phyloP scores from a whole-genome alignment of 768 basidiomycete genomes.

The Albatrellus ellisii region DNA sequence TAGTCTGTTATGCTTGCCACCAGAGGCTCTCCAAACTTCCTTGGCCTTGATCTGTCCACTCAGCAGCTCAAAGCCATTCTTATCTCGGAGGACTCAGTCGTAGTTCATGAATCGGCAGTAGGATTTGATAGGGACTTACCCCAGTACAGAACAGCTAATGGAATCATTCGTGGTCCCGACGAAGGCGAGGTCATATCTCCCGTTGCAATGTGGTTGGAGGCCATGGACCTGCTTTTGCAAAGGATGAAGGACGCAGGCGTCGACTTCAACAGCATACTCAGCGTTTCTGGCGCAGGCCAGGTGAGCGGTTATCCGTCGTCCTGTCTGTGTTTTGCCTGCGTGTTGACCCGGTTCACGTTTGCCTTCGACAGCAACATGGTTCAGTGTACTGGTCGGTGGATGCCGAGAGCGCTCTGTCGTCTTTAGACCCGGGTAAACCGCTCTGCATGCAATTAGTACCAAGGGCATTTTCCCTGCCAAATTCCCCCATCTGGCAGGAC shows the following conservation, averaged over 20 bases:
- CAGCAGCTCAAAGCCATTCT: conserved; percentile 75
- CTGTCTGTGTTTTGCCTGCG: neutral
- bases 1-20: too few species aligned
- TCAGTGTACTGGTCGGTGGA: conserved; percentile 69
- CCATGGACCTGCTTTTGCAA: conserved; percentile 64
- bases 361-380: conserved; percentile 56
- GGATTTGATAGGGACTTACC: conserved; percentile 76
- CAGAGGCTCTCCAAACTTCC: too few species aligned
- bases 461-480: conserved; percentile 50
- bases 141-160: conserved; percentile 49
- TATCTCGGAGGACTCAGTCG: conserved; percentile 37
- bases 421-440: conserved; percentile 35
- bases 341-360: neutral
- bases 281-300: conserved; percentile 71
- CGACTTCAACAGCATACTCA: conserved; percentile 41
- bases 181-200: conserved; percentile 70
- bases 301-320: conserved; percentile 23
- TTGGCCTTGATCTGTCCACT: conserved; percentile 80
- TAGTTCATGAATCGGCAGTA: conserved; percentile 59
- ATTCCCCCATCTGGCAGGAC: conserved; percentile 85
- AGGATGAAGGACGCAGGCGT: conserved; percentile 46
- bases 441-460: conserved; percentile 49
- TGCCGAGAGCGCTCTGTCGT: conserved; percentile 37
- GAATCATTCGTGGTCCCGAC: conserved; percentile 49
- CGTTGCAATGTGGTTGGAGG: conserved; percentile 76